phyloP scores from a whole-genome alignment of 2,329 filamentous ascomycete species.

The Trichoderma sp. region DNA sequence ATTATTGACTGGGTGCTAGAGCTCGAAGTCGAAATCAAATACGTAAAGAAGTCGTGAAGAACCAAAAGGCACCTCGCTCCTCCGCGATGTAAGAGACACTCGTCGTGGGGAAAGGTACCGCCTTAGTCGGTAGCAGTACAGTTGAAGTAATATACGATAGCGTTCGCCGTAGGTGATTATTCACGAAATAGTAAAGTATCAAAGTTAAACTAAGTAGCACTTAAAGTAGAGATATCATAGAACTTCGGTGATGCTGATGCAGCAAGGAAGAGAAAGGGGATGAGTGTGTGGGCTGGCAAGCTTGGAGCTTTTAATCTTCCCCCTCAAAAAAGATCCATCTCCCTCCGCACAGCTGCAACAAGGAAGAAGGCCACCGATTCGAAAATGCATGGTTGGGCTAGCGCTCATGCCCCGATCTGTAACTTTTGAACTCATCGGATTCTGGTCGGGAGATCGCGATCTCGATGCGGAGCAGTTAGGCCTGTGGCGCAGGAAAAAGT shows the following conservation, averaged over 20 bases:
- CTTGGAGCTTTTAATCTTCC: not conserved
- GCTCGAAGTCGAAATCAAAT: not conserved
- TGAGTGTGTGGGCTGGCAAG: not conserved
- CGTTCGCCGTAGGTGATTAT: not conserved
- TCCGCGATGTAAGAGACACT: not conserved
- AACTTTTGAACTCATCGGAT: conserved; percentile 1
- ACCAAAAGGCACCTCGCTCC: not conserved
- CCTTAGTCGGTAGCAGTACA: not conserved
- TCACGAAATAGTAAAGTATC: not conserved
- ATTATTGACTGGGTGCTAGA: not conserved
- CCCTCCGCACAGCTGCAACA: not conserved
- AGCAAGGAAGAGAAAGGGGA: not conserved
- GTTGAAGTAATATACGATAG: not conserved
- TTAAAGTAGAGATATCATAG: not conserved
- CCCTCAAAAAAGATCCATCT: not conserved
- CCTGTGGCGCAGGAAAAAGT: not conserved
- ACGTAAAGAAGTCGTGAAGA: not conserved
- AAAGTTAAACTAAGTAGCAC: not conserved
- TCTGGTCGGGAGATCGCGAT: not conserved
- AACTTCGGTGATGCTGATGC: not conserved
- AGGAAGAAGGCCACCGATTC: not conserved
- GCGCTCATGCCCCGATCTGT: not conserved
- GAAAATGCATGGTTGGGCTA: not conserved
- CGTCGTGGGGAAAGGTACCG: not conserved
- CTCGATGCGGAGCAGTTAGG: not conserved